Base-by-base conservation (phyloP, 2,329 filamentous ascomycete genomes). In the Colletotrichum zoysiae region DNA sequence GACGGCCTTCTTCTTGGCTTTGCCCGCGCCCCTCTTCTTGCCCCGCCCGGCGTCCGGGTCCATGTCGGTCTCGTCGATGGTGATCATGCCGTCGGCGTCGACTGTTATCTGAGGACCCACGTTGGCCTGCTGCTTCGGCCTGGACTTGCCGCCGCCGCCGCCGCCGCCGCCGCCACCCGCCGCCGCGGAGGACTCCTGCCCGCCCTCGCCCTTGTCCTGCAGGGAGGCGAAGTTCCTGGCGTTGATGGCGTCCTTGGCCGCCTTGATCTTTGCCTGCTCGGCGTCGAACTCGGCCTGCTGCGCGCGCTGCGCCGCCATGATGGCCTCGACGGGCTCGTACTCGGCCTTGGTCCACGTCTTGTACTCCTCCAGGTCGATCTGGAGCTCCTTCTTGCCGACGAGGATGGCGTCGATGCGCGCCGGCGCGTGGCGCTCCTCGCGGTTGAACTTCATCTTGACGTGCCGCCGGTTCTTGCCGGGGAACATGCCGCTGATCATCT, bases 381-480 rank as follows among this genome's bases (percentile, higher is more conserved):
- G 82, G 55, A 86, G 83, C 40, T 85, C 85, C 81, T 90, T 88
- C 75, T 87, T 84, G 67, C 89, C 89, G 46, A 87, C 87, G 67
- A 96, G 84, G 6, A 89, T 89, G 46, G 86, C 85, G 73, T 89
- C 90, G 75, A 97, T 86, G 73, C 88, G 87, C 3, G 83, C 81
- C 0, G 92, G 90, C 74, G 91, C 87, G 65, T 89, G 84, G 44
- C 89, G 86, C 81, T 96, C 93, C 81, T 96, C 94, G 73, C 91
- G 90, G 76, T 91, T 93, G 82, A 94, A 96, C 79, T 96, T 96
- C 74, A 92, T 87, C 83, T 95, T 95, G 82, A 96, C 87, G 79
- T 93, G 90, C 42, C 91, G 88, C 23, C 94, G 87, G 71, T 88
- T 92, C 77, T 92, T 90, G 74, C 88, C 87, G 1, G 90, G 88